Evolutionary conservation across 2,329 filamentous ascomycete species (phyloP).

Genomic region (Talaromyces atroroseus): DNA sequence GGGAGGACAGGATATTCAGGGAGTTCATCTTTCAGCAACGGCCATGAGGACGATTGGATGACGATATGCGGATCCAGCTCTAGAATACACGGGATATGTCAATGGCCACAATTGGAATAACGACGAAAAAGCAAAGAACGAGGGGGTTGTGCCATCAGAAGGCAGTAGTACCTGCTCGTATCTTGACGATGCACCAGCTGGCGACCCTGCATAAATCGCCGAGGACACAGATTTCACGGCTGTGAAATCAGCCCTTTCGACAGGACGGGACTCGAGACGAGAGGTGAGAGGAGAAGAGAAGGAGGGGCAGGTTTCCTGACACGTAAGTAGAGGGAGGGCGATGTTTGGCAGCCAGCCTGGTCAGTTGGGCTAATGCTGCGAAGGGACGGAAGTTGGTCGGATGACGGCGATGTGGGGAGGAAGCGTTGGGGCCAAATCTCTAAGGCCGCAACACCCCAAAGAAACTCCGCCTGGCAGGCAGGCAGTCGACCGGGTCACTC

Average conservation of each 20-base stretch:
- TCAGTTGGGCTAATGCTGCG: no score
- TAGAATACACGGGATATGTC: constrained; percentile 20
- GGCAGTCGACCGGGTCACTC: not conserved
- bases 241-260: constrained; percentile 1
- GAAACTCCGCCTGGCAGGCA: not conserved
- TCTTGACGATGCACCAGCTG: constrained; percentile 31
- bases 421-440: constrained; percentile 5
- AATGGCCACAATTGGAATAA: not conserved
- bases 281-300: constrained; percentile 10
- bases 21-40: constrained; percentile 77
- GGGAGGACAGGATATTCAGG: constrained; percentile 84
- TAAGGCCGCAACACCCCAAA: not conserved
- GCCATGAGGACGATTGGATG: constrained; percentile 41
- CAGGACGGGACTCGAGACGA: constrained; percentile 6
- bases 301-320: not conserved
- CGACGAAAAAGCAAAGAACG: not conserved
- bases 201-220: constrained; percentile 16
- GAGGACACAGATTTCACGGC: constrained; percentile 13
- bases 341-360: not conserved
- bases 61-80: constrained; percentile 29
- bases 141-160: constrained; percentile 21
- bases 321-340: constrained; percentile 1
- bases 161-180: constrained; percentile 5
- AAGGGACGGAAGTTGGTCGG: constrained; percentile 9
- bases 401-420: constrained; percentile 17